A percentile compares a stretch with the other conserved stretches of the same genome.
Conservation (phyloP, 345 rosid genomes). For the Arabidopsis suecica region DNA sequence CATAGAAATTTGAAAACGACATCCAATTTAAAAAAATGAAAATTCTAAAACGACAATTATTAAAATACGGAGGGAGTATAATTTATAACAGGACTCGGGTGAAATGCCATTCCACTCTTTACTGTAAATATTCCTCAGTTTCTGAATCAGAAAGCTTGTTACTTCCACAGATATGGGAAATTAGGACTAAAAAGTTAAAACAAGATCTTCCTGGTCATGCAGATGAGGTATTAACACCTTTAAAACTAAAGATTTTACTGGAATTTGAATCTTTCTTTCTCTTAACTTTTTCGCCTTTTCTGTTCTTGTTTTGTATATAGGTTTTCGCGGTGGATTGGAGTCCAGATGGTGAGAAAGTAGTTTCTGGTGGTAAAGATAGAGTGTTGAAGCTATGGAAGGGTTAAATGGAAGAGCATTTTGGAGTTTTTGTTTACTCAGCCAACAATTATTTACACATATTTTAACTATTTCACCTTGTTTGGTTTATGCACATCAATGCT, state of each 20-base stretch:
- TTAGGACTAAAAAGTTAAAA: slow-evolving; percentile 74
- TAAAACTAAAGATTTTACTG: background rate
- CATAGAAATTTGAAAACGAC: too few relatives aligned
- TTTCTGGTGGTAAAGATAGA: slow-evolving; percentile 90
- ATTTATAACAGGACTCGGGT: background rate
- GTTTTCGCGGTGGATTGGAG: slow-evolving; percentile 98
- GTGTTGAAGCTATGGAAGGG: slow-evolving; percentile 97
- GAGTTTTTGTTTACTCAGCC: slow-evolving; percentile 9
- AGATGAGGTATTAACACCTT: slow-evolving; percentile 67
- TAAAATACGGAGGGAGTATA: too few relatives aligned
- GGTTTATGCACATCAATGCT: background rate
- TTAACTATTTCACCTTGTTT: slow-evolving; percentile 11
- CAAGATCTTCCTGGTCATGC: slow-evolving; percentile 98
- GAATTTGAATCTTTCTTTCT: background rate
- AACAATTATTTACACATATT: slow-evolving; percentile 3
- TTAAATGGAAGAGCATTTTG: slow-evolving; percentile 35
- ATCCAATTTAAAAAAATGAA: too few relatives aligned
- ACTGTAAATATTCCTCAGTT: background rate
- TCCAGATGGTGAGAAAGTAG: slow-evolving; percentile 99
- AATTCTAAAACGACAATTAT: too few relatives aligned
- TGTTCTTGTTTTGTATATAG: slow-evolving; percentile 38
- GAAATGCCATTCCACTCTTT: slow-evolving; percentile 7
- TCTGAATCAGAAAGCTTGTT: slow-evolving; percentile 21
- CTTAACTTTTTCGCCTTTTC: slow-evolving; percentile 8
- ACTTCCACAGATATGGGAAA: slow-evolving; percentile 76